Evolutionary conservation across 768 basidiomycete species (phyloP).

Genomic region (Boletus reticuloceps): DNA sequence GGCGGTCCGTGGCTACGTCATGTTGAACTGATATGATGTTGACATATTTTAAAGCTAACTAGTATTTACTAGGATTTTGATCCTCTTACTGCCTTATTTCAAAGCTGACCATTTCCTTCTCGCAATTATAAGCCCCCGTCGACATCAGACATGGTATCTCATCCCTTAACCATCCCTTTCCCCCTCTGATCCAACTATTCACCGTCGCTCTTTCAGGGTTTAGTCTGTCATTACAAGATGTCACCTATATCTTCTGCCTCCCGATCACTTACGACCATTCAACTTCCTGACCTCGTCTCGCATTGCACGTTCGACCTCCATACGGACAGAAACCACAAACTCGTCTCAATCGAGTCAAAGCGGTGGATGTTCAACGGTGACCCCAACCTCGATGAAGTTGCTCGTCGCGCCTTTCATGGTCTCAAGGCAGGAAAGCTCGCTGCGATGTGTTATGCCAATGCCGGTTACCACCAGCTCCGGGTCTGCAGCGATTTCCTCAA

Average conservation of each 20-base stretch:
- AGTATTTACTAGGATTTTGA: not conserved
- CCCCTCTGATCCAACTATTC: not conserved
- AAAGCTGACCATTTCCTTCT: slow-evolving; percentile 10
- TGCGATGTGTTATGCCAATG: slow-evolving; percentile 43
- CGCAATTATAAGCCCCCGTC: slow-evolving; percentile 11
- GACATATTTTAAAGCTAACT: slow-evolving; percentile 19
- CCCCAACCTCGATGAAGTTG: slow-evolving; percentile 47
- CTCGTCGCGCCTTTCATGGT: slow-evolving; percentile 48
- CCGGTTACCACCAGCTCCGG: slow-evolving; percentile 58
- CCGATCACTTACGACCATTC: slow-evolving; percentile 42
- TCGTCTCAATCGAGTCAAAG: slow-evolving; percentile 43
- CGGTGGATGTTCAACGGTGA: slow-evolving; percentile 67
- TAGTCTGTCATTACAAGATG: slow-evolving; percentile 24
- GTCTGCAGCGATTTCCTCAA: slow-evolving; percentile 76
- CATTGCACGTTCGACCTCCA: slow-evolving; percentile 63
- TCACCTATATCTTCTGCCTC: slow-evolving; percentile 7
- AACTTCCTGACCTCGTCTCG: slow-evolving; percentile 75
- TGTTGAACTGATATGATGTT: not conserved
- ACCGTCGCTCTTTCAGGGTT: not conserved
- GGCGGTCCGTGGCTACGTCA: not conserved
- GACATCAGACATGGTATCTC: not conserved
- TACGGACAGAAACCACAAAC: slow-evolving; percentile 56
- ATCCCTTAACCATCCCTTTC: not conserved
- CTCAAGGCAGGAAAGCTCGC: slow-evolving; percentile 72
- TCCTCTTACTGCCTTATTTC: slow-evolving; percentile 2